Evolutionary conservation across 768 basidiomycete species (phyloP), one percentile per base, ranked within the genome.

Genomic region (Favolaschia claudopus): DNA sequence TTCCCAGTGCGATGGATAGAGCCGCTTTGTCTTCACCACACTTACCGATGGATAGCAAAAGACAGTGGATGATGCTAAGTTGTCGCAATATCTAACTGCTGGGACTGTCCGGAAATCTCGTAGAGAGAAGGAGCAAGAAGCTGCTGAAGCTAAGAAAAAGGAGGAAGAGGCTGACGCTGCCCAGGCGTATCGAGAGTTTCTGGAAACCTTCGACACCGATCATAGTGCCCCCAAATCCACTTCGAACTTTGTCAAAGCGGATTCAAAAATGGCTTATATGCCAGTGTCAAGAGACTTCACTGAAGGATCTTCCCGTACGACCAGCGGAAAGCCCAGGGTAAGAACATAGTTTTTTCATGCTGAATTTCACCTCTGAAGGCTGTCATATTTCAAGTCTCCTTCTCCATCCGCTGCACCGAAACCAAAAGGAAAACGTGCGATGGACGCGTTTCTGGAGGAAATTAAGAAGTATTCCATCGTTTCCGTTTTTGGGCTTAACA

Each of bases 381-480:
- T 64, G 37, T 48, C 45, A 34, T 20, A 27, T 44, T 39, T 62
- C 40, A 48, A 89, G 83, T 80, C 82, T 0, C 83, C 85, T n/a
- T 88, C 92, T 22, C 78, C 84, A 0, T 66, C 79, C 14, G 58
- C 72, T 56, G 77, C 72, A 6, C 83, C 88, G 1, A 94, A 88
- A 70, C 89, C 92, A 0, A 97, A 94, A 72, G 97, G 97, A 3
- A 97, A 94, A 72, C 86, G 96, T 47, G 94, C 92, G 1, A 99
- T 99, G 94, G 96, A 98, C 74, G 76, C 89, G 2, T 99, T 99
- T 71, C 79, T 99, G 47, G 95, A 97, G 67, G 95, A 99, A 77
- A 93, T 99, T 58, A 99, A 99, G 77, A 86, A 86, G 96, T 91
- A 43, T n/a, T n/a, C n/a, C n/a, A n/a, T n/a, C n/a, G n/a, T n/a